A percentile compares a stretch with the other conserved stretches of the same genome.
These are phyloP conservation scores for Conidiobolus incongruus DNA, from an alignment of 371 early-diverging fungal genomes.

Conservation along the genomic window DNA sequence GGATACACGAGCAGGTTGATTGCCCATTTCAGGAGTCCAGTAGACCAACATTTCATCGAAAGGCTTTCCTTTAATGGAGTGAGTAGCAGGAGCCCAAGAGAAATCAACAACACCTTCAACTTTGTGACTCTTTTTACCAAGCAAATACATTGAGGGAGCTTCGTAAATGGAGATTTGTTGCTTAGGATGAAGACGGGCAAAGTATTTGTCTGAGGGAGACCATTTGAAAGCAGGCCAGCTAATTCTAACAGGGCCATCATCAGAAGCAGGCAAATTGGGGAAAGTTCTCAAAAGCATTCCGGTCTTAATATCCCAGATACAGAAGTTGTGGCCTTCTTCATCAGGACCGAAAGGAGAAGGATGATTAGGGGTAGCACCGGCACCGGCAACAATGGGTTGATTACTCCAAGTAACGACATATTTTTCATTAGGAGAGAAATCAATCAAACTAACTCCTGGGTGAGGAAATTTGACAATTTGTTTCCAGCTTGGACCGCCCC, in stretches of 20 bases:
- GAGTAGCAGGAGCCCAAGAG: conserved; percentile 59
- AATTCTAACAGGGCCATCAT: conserved; percentile 30
- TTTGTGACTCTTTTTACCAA: conserved; percentile 87
- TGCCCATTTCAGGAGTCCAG: conserved; percentile 89
- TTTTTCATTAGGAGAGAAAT: conserved; percentile 83
- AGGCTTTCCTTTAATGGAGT: conserved; percentile 14
- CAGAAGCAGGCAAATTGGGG: conserved; percentile 22
- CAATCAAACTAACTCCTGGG: conserved; percentile 72
- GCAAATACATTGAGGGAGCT: conserved; percentile 72
- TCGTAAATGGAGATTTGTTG: conserved; percentile 70
- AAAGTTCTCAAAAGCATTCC: conserved; percentile 76
- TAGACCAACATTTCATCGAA: conserved; percentile 65
- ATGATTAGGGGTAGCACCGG: conserved; percentile 20
- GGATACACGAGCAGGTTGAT: conserved; percentile 90
- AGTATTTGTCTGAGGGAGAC: conserved; percentile 80
- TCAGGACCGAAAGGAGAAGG: conserved; percentile 36
- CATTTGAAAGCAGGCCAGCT: conserved; percentile 95
- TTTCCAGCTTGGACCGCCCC: conserved; percentile 89
- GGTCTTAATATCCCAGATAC: conserved; percentile 80
- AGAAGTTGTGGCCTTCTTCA: conserved; percentile 51
- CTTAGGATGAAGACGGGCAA: conserved; percentile 72
- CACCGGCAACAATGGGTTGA: conserved; percentile 49
- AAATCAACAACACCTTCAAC: conserved; percentile 74
- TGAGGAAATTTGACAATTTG: conserved; percentile 82
- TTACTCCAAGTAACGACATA: conserved; percentile 81